Evolutionary conservation across 208 protist species (phyloP).

Genomic region (Novymonas esmeraldas): DNA sequence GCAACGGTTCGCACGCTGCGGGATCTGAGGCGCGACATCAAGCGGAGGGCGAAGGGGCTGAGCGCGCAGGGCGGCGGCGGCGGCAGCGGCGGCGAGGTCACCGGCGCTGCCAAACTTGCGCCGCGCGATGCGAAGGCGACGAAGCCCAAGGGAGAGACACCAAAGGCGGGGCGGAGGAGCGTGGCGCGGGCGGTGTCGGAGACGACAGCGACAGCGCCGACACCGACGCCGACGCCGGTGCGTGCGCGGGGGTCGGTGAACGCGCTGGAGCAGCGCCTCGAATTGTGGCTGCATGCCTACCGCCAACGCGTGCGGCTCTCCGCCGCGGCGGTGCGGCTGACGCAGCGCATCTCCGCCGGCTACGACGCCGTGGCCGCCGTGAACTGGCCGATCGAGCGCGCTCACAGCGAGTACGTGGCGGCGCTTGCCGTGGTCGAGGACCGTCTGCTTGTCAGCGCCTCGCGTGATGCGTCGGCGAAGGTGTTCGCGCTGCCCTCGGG

Average conservation of each 20-base stretch:
- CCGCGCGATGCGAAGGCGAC: background rate
- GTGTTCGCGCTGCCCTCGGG: constrained; percentile 74
- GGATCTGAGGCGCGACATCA: background rate
- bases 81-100: background rate
- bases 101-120: no score
- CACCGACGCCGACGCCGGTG: background rate
- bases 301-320: constrained; percentile 21
- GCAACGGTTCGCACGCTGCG: background rate
- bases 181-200: background rate
- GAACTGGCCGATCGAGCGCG: constrained; percentile 64
- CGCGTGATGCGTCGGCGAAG: constrained; percentile 62
- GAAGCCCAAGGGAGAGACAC: constrained; percentile 1
- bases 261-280: constrained; percentile 19
- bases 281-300: constrained; percentile 27
- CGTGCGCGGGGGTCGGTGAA: background rate
- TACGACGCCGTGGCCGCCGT: constrained; percentile 25
- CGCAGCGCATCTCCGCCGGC: constrained; percentile 3
- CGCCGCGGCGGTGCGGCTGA: constrained; percentile 14
- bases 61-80: background rate
- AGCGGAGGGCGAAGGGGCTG: constrained; percentile 2
- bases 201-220: background rate
- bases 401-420: constrained; percentile 53
- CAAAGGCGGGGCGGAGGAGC: background rate
- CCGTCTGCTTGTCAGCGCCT: constrained; percentile 57
- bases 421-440: constrained; percentile 59